Base-by-base conservation (phyloP, 1,284 basidiomycete genomes). In the Phaffia rhodozyma region DNA sequence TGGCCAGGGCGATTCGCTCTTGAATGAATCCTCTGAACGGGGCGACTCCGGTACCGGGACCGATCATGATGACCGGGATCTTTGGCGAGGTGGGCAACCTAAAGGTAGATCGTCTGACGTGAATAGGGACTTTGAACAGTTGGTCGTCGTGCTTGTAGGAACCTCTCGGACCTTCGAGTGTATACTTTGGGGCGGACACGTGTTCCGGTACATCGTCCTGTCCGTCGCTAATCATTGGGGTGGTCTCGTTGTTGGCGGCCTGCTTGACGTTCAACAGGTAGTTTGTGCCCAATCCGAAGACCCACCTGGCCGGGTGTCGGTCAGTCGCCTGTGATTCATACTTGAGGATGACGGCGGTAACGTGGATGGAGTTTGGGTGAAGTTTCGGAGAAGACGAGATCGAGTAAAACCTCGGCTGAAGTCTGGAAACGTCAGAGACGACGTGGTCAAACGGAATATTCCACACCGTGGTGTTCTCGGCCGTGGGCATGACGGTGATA, bases 21-120 rank as follows among this genome's bases (percentile, higher is more conserved):
- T 98, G 96, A 7, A 98, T 84, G 75, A 98, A 98, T 1, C 92
- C 92, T 66, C 94, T 88, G 89, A 98, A 98, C 21, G 94, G 94
- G 47, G 94, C 94, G 61, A 98, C 91, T 79, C 92, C 91, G 67
- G 93, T 97, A 63, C 94, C 94, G 65, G 94, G 94, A 61, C 94
- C 94, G 73, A 98, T 84, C 94, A 98, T 97, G 76, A 98, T 92
- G 65, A 98, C 87, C 2, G 94, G 94, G 66, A 91, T 93, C 81
- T 96, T 97, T 61, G 94, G 94, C 74, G 90, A 91, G 20, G 94
- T 97, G 5, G 94, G 94, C 65, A 98, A 78, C 62, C 94, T 83
- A 85, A 98, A 98, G 16, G 92, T 97, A 29, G 91, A 94, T 61
- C 96, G 84, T 66, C 96, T 84, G 63, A 97, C 89, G 74, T 98